phyloP scores from a whole-genome alignment of 306 rosid genomes.

The Rosa chinensis region DNA sequence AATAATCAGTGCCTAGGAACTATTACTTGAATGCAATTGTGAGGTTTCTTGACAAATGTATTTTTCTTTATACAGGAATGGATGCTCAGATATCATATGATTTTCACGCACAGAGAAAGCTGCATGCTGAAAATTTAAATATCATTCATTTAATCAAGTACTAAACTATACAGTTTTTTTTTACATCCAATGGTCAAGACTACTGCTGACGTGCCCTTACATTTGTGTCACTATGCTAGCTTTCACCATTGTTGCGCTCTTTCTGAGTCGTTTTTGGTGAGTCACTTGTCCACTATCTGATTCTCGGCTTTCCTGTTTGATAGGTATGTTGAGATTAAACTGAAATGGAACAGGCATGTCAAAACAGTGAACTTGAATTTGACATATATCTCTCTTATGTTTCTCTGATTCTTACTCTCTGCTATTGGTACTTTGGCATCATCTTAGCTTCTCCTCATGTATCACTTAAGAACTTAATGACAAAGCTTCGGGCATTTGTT shows the following conservation, averaged over 20 bases:
- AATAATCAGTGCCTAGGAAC: not conserved
- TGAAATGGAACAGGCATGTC: not conserved
- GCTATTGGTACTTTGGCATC: not conserved
- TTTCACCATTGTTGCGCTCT: not conserved
- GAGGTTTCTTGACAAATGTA: slow-evolving; percentile 17
- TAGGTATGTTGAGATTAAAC: not conserved
- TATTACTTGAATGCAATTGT: slow-evolving; percentile 8
- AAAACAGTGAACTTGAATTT: too few relatives aligned
- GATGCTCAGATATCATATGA: slow-evolving; percentile 88
- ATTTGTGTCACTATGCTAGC: not conserved
- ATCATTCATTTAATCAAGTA: slow-evolving; percentile 43
- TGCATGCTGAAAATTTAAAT: slow-evolving; percentile 73
- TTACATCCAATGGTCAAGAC: not conserved
- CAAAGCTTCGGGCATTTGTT: too few relatives aligned
- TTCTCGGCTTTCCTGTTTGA: not conserved
- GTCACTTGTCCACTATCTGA: not conserved
- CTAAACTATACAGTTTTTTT: not conserved
- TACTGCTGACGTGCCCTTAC: not conserved
- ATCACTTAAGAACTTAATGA: not conserved
- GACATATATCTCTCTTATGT: not conserved
- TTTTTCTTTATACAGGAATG: slow-evolving; percentile 61
- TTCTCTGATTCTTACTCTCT: not conserved
- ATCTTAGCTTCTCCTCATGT: not conserved
- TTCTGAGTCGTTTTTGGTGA: not conserved
- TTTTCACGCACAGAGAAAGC: slow-evolving; percentile 82